Evolutionary conservation across 805 yeast species (phyloP), one percentile per base, ranked within the genome.

Genomic region (Candida chilensis): DNA sequence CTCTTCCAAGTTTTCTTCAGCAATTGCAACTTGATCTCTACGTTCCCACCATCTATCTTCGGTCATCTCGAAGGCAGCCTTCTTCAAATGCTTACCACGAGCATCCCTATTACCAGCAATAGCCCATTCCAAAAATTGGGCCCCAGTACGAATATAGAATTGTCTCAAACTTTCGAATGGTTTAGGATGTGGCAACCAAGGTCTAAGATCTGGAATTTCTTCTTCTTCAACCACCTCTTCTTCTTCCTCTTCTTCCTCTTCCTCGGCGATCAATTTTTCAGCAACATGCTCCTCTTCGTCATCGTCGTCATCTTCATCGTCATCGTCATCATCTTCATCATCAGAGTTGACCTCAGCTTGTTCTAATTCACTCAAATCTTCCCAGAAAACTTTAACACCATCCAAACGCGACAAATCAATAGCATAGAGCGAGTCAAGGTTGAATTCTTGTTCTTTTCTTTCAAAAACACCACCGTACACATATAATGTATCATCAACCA

Each of bases 31-130:
- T 45, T 78, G 90, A 44, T 90, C 97, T 59, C 96, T 77, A 61
- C 97, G 81, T 52, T 90, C 97, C 97, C 97, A 90, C 92, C 95
- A 90, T 60, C 98, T 74, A 41, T 81, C 90, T 55, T 88, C 95
- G 52, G 92, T 81, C 37, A 90, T 57, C 38, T 87, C 96, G 49
- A 90, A 90, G 0, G 96, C 80, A 27, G 84, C 81, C 32, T 80
- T 78, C 59, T 90, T 88, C 53, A 90, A 68, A 46, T 83, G 79
- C 52, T 90, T 90, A 32, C 96, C 97, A 45, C 94, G 74, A 10
- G 86, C 78, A 34, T 82, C 88, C 42, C 82, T 70, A 43, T 86
- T 82, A 48, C 79, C 82, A 4, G 92, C 79, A 40, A 87, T 82
- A 2, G 94, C 85, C 96, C 97, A 90, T 50, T 86, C 86, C 43